These are phyloP conservation scores for Salix brachista DNA, from an alignment of 345 rosid genomes.

Conservation along the genomic window DNA sequence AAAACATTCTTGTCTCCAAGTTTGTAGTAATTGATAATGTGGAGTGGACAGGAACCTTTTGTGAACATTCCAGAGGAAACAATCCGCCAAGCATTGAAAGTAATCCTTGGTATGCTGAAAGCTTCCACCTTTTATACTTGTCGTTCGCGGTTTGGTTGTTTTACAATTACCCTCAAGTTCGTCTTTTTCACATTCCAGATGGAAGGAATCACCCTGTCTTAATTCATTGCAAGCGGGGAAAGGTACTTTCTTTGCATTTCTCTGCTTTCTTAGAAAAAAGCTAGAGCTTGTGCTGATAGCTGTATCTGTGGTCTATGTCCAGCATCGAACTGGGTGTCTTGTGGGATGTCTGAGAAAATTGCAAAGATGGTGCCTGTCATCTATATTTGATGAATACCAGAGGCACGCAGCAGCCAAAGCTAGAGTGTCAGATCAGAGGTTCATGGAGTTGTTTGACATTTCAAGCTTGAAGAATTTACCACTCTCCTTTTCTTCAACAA, in stretches of 20 bases:
- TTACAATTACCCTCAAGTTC: slow-evolving; percentile 5
- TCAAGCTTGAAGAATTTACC: slow-evolving; percentile 49
- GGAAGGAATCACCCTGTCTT: slow-evolving; percentile 63
- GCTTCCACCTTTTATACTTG: background rate
- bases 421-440: slow-evolving; percentile 67
- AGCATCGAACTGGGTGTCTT: slow-evolving; percentile 79
- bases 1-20: background rate
- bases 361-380: slow-evolving; percentile 74
- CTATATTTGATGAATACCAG: slow-evolving; percentile 74
- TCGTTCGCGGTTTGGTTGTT: background rate
- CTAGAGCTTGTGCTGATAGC: background rate
- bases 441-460: slow-evolving; percentile 59
- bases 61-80: slow-evolving; percentile 63
- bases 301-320: slow-evolving; percentile 3
- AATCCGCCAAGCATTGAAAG: slow-evolving; percentile 64
- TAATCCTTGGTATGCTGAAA: slow-evolving; percentile 48
- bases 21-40: background rate
- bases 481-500: slow-evolving; percentile 32
- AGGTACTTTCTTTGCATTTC: slow-evolving; percentile 39
- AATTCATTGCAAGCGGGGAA: slow-evolving; percentile 79
- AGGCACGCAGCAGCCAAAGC: slow-evolving; percentile 64
- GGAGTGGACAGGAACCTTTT: slow-evolving; percentile 57
- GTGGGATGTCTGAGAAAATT: slow-evolving; percentile 74
- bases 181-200: slow-evolving; percentile 30
- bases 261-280: background rate